Evolutionary conservation across 306 rosid species (phyloP).

Genomic region (Quillaja saponaria): DNA sequence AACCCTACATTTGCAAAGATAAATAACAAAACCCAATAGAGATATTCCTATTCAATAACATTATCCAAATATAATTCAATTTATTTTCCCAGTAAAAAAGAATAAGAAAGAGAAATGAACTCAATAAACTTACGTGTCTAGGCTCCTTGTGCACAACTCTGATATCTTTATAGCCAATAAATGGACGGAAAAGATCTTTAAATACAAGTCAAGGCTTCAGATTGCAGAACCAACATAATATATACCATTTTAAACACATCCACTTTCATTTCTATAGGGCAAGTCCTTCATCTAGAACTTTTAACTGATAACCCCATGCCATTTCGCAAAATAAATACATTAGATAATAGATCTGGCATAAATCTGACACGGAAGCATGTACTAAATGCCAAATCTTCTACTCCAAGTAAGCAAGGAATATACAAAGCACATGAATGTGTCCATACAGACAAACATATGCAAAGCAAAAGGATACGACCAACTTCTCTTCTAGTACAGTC

Average conservation of each 20-base stretch:
- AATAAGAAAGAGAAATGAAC: slow-evolving; percentile 13
- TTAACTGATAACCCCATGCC: background rate
- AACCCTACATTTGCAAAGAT: background rate
- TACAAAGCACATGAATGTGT: no score
- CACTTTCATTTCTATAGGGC: slow-evolving; percentile 22
- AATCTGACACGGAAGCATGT: no score
- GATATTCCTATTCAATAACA: background rate
- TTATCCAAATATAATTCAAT: background rate
- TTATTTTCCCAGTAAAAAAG: no score
- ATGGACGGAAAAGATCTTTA: slow-evolving; percentile 78
- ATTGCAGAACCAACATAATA: slow-evolving; percentile 32
- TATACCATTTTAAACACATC: slow-evolving; percentile 21
- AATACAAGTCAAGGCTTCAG: slow-evolving; percentile 49
- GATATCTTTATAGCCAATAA: slow-evolving; percentile 71
- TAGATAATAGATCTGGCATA: no score
- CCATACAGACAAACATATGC: slow-evolving; percentile 12
- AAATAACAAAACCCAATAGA: background rate
- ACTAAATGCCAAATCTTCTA: no score
- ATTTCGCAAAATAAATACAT: no score
- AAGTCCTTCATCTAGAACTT: slow-evolving; percentile 12
- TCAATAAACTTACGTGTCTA: slow-evolving; percentile 63
- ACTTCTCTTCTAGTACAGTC: slow-evolving; percentile 92
- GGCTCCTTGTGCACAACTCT: slow-evolving; percentile 82
- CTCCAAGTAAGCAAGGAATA: no score
- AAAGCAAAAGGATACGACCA: slow-evolving; percentile 73